Base-by-base conservation (phyloP, 2,329 filamentous ascomycete species). In the Pseudocercospora macadamiae region DNA sequence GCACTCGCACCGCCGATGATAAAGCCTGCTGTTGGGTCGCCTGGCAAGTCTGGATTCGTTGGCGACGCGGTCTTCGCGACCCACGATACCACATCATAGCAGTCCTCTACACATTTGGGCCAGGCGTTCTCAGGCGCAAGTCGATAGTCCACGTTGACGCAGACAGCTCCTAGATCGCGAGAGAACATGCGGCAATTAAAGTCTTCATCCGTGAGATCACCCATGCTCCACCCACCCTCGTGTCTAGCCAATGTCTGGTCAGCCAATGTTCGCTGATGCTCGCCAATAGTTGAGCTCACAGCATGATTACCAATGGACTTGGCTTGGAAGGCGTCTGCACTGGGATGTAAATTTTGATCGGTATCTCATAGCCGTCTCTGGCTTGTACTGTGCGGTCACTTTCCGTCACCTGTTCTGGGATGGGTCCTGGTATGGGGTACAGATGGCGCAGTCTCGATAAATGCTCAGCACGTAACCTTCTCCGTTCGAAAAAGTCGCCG, bases 1-100 rank as follows among this genome's bases (percentile, higher is more conserved):
- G 80, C 79, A 3, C 76, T 80, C 1, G 73, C 73, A 0, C 80
- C 80, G n/a, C 79, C 79, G 6, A 81, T 57, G 7, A 83, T 61
- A 60, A 83, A 82, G 0, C 79, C 80, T 4, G 70, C 69, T 9
- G 70, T 66, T 74, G 75, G 59, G 78, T 77, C 18, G 66, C 58
- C 10, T 73, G 74, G 55, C 1, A 65, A 47, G 2, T 32, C 18
- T 2, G 36, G 18, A 1, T 16, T 9, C 12, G 52, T n/a, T 7
- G 57, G 54, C 6, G 47, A 76, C 68, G 77, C 77, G 78, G 49
- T 63, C 53, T 56, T 44, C 8, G 62, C 56, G 10, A 39, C 28
- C 52, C 57, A 64, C 68, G 76, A 66, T 25, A 82, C 61, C 2
- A 74, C 74, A 65, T 81, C 79, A 70, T 73, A 80, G n/a, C 70